Base-by-base conservation (phyloP, 2,329 filamentous ascomycete genomes). In the Canariomyces notabilis region DNA sequence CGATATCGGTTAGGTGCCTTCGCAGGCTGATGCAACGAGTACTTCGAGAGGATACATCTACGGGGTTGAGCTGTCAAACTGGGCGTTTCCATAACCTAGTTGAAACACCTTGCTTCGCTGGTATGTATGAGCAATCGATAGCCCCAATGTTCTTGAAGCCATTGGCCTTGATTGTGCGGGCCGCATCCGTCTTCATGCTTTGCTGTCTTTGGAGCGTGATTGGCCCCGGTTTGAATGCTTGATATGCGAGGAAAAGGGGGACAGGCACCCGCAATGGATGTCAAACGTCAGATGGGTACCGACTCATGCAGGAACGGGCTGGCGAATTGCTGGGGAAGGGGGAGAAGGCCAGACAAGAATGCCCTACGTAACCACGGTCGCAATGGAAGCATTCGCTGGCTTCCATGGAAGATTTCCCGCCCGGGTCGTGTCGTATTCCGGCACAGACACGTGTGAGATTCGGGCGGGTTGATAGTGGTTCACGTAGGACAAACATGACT, bases 211-310 rank as follows among this genome's bases (percentile, higher is more conserved):
- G 42, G 15, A 4, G 8, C 16, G 34, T 54, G 54, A 56, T 56
- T 56, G 49, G 54, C 23, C 35, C 11, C 8, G 6, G 41, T 14
- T 16, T 4, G 31, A 18, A 37, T 18, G 14, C 21, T 20, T 23
- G 35, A 46, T 40, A 53, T 54, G 54, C 50, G 40, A 43, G 48
- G 16, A 46, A 54, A 50, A 56, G 52, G 54, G 46, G 54, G 37
- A 42, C 44, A 37, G 15, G 38, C 22, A 29, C 43, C n/a, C 18
- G 21, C 18, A 33, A 15, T 34, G 36, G 39, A 35, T 26, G 35
- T 15, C 35, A 18, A 11, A 6, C 34, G 23, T 32, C 21, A 26
- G 23, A 14, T 33, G 32, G 32, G n/a, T 34, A 34, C 11, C 32
- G 32, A 34, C 14, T 26, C 22, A 26, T 11, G 22, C 22, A 26